phyloP scores from a whole-genome alignment of 805 yeast genomes.

The Yarrowia keelungensis region DNA sequence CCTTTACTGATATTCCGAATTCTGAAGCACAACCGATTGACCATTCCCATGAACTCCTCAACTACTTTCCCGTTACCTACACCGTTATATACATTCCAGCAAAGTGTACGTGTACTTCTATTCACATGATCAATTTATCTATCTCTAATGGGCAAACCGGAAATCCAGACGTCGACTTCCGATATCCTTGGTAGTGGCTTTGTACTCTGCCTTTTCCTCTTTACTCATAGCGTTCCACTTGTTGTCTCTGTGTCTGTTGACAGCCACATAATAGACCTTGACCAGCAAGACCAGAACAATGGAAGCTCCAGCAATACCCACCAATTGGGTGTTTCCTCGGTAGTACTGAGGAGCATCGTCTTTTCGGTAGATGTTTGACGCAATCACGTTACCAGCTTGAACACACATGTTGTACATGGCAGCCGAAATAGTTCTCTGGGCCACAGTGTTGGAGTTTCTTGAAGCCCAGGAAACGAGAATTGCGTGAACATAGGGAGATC shows the following conservation, averaged over 20 bases:
- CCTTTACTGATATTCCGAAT: too few relatives aligned
- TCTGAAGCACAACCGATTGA: too few relatives aligned
- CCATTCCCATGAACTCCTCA: too few relatives aligned
- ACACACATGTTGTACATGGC: slow-evolving; percentile 70
- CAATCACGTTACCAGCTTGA: slow-evolving; percentile 63
- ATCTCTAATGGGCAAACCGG: slow-evolving; percentile 47
- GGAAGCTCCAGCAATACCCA: slow-evolving; percentile 44
- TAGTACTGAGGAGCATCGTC: slow-evolving; percentile 67
- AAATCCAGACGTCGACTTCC: slow-evolving; percentile 68
- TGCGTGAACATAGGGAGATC: slow-evolving; percentile 56
- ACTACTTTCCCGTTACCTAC: too few relatives aligned
- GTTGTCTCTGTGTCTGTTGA: slow-evolving; percentile 50
- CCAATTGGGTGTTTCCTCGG: slow-evolving; percentile 57
- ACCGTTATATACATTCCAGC: too few relatives aligned
- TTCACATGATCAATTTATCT: neutral
- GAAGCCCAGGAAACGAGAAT: slow-evolving; percentile 68
- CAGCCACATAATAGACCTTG: slow-evolving; percentile 49
- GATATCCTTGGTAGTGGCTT: slow-evolving; percentile 55
- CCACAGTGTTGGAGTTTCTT: slow-evolving; percentile 64
- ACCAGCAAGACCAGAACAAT: slow-evolving; percentile 44
- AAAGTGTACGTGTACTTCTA: too few relatives aligned
- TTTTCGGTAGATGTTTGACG: slow-evolving; percentile 62
- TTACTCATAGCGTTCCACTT: slow-evolving; percentile 60
- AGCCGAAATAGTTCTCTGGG: slow-evolving; percentile 68
- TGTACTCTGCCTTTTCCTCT: slow-evolving; percentile 60